Percentiles rank a stretch among this genome's conserved stretches.
Conservation (phyloP, 2,329 filamentous ascomycete species). For the Alternaria sp. region DNA sequence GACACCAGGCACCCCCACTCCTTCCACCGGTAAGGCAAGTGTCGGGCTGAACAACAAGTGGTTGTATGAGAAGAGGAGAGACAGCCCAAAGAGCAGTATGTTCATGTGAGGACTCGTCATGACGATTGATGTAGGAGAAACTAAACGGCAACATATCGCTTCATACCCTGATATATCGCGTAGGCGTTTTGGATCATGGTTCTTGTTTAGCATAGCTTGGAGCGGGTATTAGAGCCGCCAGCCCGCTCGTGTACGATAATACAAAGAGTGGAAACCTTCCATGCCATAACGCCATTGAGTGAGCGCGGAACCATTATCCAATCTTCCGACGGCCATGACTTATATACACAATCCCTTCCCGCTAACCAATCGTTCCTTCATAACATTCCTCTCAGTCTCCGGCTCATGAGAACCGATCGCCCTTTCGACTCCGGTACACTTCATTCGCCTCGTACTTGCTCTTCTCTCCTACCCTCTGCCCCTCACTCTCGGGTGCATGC, state of each 20-base stretch:
- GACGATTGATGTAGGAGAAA: neutral
- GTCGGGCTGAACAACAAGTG: conserved; percentile 90
- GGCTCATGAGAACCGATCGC: conserved; percentile 74
- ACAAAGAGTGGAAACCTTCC: conserved; percentile 20
- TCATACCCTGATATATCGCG: conserved; percentile 47
- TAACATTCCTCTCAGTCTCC: neutral
- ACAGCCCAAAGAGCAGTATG: conserved; percentile 53
- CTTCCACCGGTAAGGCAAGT: conserved; percentile 66
- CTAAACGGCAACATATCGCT: conserved; percentile 25
- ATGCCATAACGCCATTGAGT: neutral
- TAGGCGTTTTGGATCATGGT: conserved; percentile 25
- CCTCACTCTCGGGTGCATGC: conserved; percentile 77
- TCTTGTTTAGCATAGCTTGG: conserved; percentile 8
- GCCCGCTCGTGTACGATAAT: conserved; percentile 5
- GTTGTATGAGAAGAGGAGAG: conserved; percentile 84
- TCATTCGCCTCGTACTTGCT: conserved; percentile 86
- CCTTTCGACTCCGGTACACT: conserved; percentile 80
- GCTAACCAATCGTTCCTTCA: neutral
- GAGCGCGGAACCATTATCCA: neutral
- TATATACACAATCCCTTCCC: neutral
- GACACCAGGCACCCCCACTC: conserved; percentile 72
- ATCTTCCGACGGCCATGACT: neutral
- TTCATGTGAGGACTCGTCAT: conserved; percentile 27
- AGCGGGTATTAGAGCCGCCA: neutral
- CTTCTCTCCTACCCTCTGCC: conserved; percentile 74